Base-by-base conservation (phyloP, 164 flowering plant species). In the Cinnamomum micranthum region DNA sequence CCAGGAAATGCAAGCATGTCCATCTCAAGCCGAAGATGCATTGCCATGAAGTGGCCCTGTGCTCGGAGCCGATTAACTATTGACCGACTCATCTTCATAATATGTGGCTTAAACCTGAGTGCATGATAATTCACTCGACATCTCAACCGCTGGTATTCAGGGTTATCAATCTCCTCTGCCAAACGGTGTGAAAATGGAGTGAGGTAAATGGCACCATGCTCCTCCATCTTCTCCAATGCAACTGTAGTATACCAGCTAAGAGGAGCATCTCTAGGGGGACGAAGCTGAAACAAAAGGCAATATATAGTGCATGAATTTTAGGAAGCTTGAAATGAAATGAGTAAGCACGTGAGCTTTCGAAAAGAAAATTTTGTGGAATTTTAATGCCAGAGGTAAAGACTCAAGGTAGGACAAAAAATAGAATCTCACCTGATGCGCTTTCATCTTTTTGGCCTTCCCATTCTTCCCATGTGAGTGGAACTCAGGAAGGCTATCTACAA, bases 1-100 rank as follows among this genome's bases (percentile, higher is more conserved):
- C 99, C 98, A 74, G 99, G 98, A 90, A 95, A 95, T 80, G 99
- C 89, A 75, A 95, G 90, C 99, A 95, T 95, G 80, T 95, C 99
- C 99, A 93, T 93, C 85, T 95, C 99, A 73, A 95, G 93, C 50
- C 98, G 99, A 82, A 93, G 97, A 81, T 95, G 99, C 81, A 95
- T 95, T 62, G 98, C 85, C 99, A 95, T 95, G 88, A 92, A 95
- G 84, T 86, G 98, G 62, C 99, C 98, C 80, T 93, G 90, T 65
- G 91, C 74, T 12, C 98, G 96, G 50, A 95, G 95, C 80, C 85
- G 91, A 68, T 80, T 86, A 50, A 95, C 97, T 72, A 95, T 92
- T 52, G 85, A 75, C 68, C 87, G 83, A 76, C 99, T 93, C 62
- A 95, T 70, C 84, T 86, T 90, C 95, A 93, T 90, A 62, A 95